A percentile compares a stretch with the other conserved stretches of the same genome.
Evolutionary conservation across 2,329 filamentous ascomycete species (phyloP).

Genomic region (Aspergillus amoenus): DNA sequence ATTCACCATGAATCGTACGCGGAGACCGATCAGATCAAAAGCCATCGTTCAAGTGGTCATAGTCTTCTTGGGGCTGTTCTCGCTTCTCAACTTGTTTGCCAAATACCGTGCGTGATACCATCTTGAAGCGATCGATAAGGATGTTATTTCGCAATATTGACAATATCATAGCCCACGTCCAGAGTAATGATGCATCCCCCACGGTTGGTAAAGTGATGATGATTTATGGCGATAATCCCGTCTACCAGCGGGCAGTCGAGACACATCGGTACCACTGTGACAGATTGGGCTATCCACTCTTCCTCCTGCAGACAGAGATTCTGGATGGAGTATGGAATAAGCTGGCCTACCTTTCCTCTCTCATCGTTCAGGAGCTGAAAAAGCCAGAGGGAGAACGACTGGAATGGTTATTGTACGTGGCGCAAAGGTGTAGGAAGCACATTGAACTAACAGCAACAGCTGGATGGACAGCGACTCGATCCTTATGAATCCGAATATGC

Average conservation of each 20-base stretch:
- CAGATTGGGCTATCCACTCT: constrained; percentile 43
- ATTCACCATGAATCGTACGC: neutral
- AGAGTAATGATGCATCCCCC: neutral
- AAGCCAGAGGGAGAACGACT: constrained; percentile 27
- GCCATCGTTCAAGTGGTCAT: neutral
- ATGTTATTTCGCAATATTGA: neutral
- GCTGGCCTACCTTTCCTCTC: constrained; percentile 43
- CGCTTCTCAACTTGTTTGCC: constrained; percentile 1
- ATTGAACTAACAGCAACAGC: neutral
- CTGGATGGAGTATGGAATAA: constrained; percentile 49
- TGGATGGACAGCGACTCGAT: constrained; percentile 37
- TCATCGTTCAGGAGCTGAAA: constrained; percentile 30
- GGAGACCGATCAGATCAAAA: neutral
- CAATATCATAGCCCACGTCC: neutral
- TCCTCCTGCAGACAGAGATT: constrained; percentile 42
- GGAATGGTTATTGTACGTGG: constrained; percentile 30
- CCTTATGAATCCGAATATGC: constrained; percentile 35
- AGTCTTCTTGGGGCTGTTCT: neutral
- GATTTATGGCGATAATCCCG: constrained; percentile 25
- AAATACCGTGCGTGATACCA: neutral
- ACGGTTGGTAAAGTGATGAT: constrained; percentile 19
- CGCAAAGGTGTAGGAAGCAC: no score
- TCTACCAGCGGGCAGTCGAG: constrained; percentile 42
- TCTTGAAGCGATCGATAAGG: no score
- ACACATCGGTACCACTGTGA: constrained; percentile 43